Base-by-base conservation (phyloP, 768 basidiomycete genomes). In the Leccinellum luteum region DNA sequence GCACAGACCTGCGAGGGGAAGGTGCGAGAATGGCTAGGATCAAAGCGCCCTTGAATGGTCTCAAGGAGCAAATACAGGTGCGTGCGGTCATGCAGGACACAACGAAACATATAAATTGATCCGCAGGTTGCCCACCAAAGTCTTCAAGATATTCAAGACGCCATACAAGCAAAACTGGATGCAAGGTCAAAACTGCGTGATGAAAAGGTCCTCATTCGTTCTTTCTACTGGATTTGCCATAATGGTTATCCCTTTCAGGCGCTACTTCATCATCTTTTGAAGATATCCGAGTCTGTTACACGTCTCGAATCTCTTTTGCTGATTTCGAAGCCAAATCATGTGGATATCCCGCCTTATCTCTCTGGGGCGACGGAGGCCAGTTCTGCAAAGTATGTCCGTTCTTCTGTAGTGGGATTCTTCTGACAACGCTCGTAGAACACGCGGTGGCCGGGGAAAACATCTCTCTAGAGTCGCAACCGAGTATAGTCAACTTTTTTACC, bases 401-500 rank as follows among this genome's bases (percentile, higher is more conserved):
- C 21, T 41, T 47, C 30, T 5, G 47, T 38, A 12, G 7, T 15
- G 35, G 49, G 1, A 45, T 44, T 41, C 15, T n/a, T 34, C 51
- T 60, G 21, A 63, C 41, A n/a, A 4, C 61, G 51, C 19, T 64
- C 28, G 48, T 59, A 89, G 87, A 66, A 73, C 78, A 38, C 83
- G 79, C 60, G 82, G 81, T 9, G 85, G 83, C 68, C 80, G 85
- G 47, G 86, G 89, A 31, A 91, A 93, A 69, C 90, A 93, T 68
- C 78, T 96, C 14, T 80, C 82, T 12, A 84, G 95, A 51, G 90
- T 95, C 28, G 92, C 94, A 14, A 79, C 85, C 9, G 97, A 98
- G 73, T 98, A 96, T 68, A 90, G 84, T 10, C 95, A 98, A 68
- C 79, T 98, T 19, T 78, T 94, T 25, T 99, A 99, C 70, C 90